Conservation (phyloP, 306 rosid species). For the Sesbania bispinosa region DNA sequence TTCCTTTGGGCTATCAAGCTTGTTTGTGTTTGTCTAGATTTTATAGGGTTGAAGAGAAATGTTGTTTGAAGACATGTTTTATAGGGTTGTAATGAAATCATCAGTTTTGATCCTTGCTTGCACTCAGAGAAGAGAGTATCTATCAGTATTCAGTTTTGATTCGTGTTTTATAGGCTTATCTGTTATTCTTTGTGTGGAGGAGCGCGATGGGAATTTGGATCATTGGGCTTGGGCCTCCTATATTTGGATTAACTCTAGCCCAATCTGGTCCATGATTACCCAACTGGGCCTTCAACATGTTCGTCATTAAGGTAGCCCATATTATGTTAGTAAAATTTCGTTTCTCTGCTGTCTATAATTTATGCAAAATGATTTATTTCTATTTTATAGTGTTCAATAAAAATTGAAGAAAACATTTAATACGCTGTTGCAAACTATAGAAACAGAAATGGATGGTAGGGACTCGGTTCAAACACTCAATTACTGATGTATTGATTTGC, state of each 20-base stretch:
- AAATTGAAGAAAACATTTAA: too few species aligned
- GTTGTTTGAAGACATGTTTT: conserved; percentile 34
- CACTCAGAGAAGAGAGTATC: too few species aligned
- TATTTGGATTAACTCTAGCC: neutral
- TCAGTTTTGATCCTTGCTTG: conserved; percentile 5
- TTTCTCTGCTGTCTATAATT: too few species aligned
- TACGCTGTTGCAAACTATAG: neutral
- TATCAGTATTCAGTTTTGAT: too few species aligned
- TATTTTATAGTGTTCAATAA: too few species aligned
- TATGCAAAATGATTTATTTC: too few species aligned
- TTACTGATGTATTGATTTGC: neutral
- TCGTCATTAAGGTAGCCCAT: too few species aligned
- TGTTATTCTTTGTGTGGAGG: conserved; percentile 18
- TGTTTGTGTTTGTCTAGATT: neutral
- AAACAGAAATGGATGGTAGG: neutral
- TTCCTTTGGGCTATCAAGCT: conserved; percentile 8
- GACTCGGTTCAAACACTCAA: neutral
- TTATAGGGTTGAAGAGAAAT: conserved; percentile 25
- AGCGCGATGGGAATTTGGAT: neutral
- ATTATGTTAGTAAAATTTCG: too few species aligned
- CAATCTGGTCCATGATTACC: neutral
- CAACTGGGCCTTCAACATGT: neutral
- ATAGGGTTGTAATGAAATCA: conserved; percentile 46
- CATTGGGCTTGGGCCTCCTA: neutral
- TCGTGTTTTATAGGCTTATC: too few species aligned